Base-by-base conservation (phyloP, 192 early-diverging fungal species). In the Powellomyces hirtus region DNA sequence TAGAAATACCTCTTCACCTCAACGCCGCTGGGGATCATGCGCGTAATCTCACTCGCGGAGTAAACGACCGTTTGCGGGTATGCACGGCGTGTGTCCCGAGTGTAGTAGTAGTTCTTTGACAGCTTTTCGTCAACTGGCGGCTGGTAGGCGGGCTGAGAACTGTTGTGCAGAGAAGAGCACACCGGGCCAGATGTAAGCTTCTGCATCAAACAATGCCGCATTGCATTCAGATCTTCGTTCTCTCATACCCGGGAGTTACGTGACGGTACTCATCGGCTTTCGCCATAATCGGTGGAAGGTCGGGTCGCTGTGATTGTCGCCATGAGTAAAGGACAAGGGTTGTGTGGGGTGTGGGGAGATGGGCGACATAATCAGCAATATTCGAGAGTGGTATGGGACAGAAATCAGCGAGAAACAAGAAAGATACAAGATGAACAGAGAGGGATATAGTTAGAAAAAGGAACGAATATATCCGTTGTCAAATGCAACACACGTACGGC, bases 81-180 rank as follows among this genome's bases (percentile, higher is more conserved):
- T 77, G 92, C 89, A 74, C 96, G 89, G 70, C 96, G 87, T 64
- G 83, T 81, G 77, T 98, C 96, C 51, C 94, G 91, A 73, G 88
- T 86, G 77, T 83, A 96, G 82, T 98, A 98, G 64, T 87, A 86
- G 85, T 96, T 94, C 75, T 90, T 82, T 58, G 84, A 84, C 31
- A 97, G 77, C 57, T 62, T 64, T 29, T 62, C 53, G 59, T 68
- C 62, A 6, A 1, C 24, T 6, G 49, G 62, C 6, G 60, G 69
- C 33, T 45, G 34, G 66, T 71, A 76, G 24, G 59, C 63, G 13
- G 79, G 79, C 42, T 81, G 79, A 5, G 75, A 77, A 38, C 77
- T 78, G 58, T 30, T n/a, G n/a, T n/a, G n/a, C n/a, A n/a, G n/a
- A 34, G 18, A 33, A 24, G 4, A 59, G 24, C 0, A 14, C 16